A percentile compares a stretch with the other conserved stretches of the same genome.
phyloP scores from a whole-genome alignment of 495 filamentous ascomycete genomes.

The Penicillium verhagenii region DNA sequence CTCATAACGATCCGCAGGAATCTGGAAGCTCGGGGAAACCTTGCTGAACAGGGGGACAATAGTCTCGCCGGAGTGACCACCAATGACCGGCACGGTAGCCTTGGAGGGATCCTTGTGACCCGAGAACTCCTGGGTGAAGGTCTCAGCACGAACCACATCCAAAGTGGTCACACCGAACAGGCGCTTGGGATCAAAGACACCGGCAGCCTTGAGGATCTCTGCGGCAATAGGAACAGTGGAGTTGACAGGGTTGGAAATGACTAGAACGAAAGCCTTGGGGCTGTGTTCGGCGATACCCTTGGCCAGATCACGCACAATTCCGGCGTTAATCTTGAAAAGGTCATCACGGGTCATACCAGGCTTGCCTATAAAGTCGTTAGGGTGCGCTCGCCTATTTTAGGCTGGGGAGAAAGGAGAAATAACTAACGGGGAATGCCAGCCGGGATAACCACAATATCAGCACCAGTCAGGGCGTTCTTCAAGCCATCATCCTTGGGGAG shows the following conservation, averaged over 20 bases:
- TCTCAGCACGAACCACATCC: constrained; percentile 96
- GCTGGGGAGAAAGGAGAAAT: background rate
- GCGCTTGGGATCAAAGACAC: constrained; percentile 88
- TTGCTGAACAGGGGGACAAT: constrained; percentile 98
- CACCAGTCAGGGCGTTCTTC: constrained; percentile 82
- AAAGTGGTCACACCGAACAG: constrained; percentile 98
- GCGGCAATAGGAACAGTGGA: constrained; percentile 97
- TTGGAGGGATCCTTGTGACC: constrained; percentile 80
- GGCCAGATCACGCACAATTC: constrained; percentile 85
- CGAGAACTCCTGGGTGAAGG: constrained; percentile 84
- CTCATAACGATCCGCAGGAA: constrained; percentile 83
- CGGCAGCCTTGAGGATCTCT: constrained; percentile 88
- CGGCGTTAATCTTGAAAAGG: constrained; percentile 97
- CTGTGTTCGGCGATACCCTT: constrained; percentile 80
- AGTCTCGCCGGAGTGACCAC: constrained; percentile 95
- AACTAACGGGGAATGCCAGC: constrained; percentile 93
- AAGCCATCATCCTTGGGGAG: constrained; percentile 87
- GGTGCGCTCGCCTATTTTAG: background rate
- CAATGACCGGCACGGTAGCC: constrained; percentile 85
- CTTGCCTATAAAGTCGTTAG: constrained; percentile 65
- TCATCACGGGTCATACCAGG: constrained; percentile 99
- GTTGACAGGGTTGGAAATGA: constrained; percentile 99
- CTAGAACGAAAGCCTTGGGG: constrained; percentile 88
- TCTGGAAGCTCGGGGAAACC: constrained; percentile 71
- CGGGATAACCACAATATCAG: constrained; percentile 93